Evolutionary conservation across 129 eudicot species (phyloP).

Genomic region (Arctium minus): DNA sequence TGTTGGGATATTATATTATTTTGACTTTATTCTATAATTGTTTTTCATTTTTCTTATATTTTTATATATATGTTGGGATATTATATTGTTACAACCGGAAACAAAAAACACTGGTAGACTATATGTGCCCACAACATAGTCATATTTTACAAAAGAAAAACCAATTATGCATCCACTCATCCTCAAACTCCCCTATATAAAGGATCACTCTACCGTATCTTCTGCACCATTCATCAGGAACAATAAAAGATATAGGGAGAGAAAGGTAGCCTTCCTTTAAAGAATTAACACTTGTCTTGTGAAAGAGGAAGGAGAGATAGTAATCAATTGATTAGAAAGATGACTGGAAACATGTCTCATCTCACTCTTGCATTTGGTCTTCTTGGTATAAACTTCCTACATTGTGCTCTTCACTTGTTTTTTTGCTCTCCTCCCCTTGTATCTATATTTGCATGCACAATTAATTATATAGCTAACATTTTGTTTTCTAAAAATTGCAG

Average conservation of each 20-base stretch:
- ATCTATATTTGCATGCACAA: background rate
- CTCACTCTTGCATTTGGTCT: slow-evolving; percentile 37
- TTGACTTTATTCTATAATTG: background rate
- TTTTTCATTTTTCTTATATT: too few species aligned
- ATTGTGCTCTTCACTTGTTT: background rate
- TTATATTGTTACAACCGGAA: background rate
- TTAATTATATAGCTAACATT: background rate
- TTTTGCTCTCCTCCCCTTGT: background rate
- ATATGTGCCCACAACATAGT: background rate
- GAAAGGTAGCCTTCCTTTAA: background rate
- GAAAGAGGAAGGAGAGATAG: background rate
- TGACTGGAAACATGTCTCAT: slow-evolving; percentile 20
- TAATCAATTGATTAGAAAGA: background rate
- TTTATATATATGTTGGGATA: background rate
- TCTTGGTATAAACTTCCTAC: slow-evolving; percentile 24
- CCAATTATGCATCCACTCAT: background rate
- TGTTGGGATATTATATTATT: background rate
- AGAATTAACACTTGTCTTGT: background rate
- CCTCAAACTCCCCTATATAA: background rate
- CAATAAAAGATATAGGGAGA: background rate
- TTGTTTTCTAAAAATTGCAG: slow-evolving; percentile 5
- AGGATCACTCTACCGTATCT: background rate
- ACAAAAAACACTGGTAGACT: background rate
- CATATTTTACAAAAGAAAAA: background rate
- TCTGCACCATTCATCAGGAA: background rate